Base-by-base conservation (phyloP, 176 grass and related monocot genomes). In the Bolboschoenus planiculmis region DNA sequence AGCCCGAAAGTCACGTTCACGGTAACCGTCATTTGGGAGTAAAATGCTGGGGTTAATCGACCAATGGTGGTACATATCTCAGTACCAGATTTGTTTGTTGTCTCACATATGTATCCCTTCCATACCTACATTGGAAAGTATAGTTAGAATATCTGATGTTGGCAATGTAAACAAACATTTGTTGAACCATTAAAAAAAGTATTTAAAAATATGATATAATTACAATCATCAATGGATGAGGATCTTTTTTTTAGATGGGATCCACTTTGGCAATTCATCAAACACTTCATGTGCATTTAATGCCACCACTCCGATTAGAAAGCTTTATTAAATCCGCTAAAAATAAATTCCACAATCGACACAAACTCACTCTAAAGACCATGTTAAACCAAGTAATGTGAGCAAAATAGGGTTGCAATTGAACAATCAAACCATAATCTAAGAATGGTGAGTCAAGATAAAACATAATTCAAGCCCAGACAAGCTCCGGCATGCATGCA, bases 41-140 rank as follows among this genome's bases (percentile, higher is more conserved):
- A 92, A 66, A 98, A 87, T 63, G n/a, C 5, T 13, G 90, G 90
- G 47, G 95, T 98, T 14, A 98, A 80, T 27, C 92, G 85, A 9
- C 95, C 95, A 4, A 27, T 46, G 16, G 88, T 95, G 24, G 71
- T 20, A 83, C 95, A 98, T 15, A 86, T 9, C 13, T 95, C 92
- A 8, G 76, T 54, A 2, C 82, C 91, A 10, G 89, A 63, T 31
- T 47, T 48, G 1, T 5, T 10, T 1, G 59, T 0, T 1, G 35
- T 33, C 18, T 26, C 83, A 65, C 95, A 98, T 37, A 90, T 68
- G 76, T 81, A 91, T 16, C 61, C 61, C 59, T 57, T 75, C 95
- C 95, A 98, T 30, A 77, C 87, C 82, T 90, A 86, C 15, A 27
- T 48, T 82, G 36, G 29, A 0, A 37, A 40, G 3, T 80, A 29